phyloP scores from a whole-genome alignment of 495 filamentous ascomycete species.

The Xylaria flabelliformis region DNA sequence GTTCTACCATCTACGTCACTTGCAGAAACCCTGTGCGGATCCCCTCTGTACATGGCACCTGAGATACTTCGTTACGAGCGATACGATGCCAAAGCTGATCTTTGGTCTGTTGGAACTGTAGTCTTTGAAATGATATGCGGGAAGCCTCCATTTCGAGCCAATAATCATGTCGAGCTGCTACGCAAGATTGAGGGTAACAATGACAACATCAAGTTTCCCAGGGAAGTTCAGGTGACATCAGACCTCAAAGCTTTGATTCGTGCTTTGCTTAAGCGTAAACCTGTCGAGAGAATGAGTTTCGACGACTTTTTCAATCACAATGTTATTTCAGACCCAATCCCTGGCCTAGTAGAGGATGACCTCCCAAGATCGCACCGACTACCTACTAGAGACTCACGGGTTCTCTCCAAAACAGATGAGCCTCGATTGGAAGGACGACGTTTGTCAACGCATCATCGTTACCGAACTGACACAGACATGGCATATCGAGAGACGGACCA shows the following conservation, averaged over 20 bases:
- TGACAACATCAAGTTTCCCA: conserved; percentile 82
- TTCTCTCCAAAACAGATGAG: conserved; percentile 40
- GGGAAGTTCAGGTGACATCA: conserved; percentile 71
- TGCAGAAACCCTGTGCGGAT: conserved; percentile 95
- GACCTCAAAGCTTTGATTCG: conserved; percentile 85
- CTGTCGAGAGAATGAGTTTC: conserved; percentile 83
- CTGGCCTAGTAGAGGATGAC: conserved; percentile 81
- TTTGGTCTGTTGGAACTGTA: conserved; percentile 97
- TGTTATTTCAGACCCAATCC: conserved; percentile 80
- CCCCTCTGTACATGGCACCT: conserved; percentile 98
- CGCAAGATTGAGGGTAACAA: conserved; percentile 87
- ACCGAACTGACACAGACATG: conserved; percentile 40
- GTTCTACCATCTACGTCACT: conserved; percentile 86
- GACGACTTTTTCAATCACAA: conserved; percentile 77
- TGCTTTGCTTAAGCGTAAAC: conserved; percentile 80
- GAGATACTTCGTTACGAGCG: conserved; percentile 97
- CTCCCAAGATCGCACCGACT: conserved; percentile 50
- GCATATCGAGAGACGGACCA: conserved; percentile 37
- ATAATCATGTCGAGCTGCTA: conserved; percentile 92
- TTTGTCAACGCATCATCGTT: conserved; percentile 37
- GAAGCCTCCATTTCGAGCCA: conserved; percentile 86
- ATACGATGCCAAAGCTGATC: conserved; percentile 94
- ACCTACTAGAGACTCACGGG: conserved; percentile 35
- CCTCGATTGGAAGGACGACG: conserved; percentile 32
- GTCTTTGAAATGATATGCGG: conserved; percentile 93